Evolutionary conservation across 1,284 basidiomycete species (phyloP), one percentile per base, ranked within the genome.

Genomic region (Ustilago hordei): DNA sequence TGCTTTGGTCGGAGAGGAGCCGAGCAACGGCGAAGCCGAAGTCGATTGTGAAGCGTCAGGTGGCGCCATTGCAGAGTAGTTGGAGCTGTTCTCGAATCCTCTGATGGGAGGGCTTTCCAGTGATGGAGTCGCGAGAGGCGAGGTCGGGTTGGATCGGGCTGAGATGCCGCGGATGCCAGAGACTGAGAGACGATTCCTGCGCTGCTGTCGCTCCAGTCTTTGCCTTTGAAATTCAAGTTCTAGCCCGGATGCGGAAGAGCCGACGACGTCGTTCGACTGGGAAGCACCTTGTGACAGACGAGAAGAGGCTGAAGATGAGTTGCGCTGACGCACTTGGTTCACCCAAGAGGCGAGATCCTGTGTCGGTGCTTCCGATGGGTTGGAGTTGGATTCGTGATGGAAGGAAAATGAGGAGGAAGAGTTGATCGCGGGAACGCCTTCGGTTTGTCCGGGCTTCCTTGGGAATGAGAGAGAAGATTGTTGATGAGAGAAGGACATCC

Each of bases 271-370:
- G 41, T 45, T 9, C 31, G 59, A 43, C 5, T 41, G 61, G 2
- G 54, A 43, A 15, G 39, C 36, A 19, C 60, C 32, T 19, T 58
- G 56, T 8, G 63, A 41, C 8, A 55, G 17, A 17, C 50, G 35
- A 45, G 58, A 58, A 2, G 69, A 60, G 32, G 50, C 66, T 9
- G 75, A 69, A 17, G 75, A 59, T 19, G 55, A 67, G 34, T 66
- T 72, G 60, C 75, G 75, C 52, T 77, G 69, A 34, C 75, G 69
- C 15, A 77, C 70, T 34, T 73, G 66, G 45, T 67, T 35, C 17
- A 73, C 69, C 75, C 75, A 77, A 34, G 66, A 73, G 13, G 75
- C 75, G 39, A 77, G 66, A 41, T 81, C 65, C 60, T 64, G 56
- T n/a, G 62, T 62, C 60, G 63, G 56, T 58, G 61, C 39, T n/a